Evolutionary conservation across 2,329 filamentous ascomycete species (phyloP).

Genomic region (Davidsoniella eucalypti): DNA sequence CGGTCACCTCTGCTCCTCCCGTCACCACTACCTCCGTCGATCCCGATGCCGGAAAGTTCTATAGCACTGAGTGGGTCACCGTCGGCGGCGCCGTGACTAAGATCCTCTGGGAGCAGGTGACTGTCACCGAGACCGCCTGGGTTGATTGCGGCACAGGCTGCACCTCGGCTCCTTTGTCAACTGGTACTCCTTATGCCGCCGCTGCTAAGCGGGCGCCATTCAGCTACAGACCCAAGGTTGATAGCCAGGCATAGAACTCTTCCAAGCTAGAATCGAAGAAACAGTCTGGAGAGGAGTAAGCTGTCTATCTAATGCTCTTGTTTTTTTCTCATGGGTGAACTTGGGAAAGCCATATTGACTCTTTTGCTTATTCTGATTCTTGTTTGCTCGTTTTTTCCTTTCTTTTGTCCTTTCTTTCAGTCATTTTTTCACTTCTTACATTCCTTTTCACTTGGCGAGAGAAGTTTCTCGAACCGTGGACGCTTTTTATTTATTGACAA

Average conservation of each 20-base stretch:
- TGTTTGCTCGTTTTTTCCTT: neutral
- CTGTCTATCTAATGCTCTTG: too few species aligned
- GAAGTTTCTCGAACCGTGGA: too few species aligned
- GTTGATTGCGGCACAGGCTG: constrained; percentile 26
- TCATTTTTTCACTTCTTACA: neutral
- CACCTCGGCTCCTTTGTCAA: constrained; percentile 13
- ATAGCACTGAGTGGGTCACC: constrained; percentile 37
- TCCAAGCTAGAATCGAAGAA: neutral
- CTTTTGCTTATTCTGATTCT: neutral
- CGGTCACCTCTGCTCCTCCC: constrained; percentile 11
- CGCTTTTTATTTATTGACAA: too few species aligned
- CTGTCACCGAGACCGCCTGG: constrained; percentile 35
- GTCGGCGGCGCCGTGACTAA: constrained; percentile 34
- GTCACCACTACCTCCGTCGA: constrained; percentile 17
- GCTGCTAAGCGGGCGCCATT: constrained; percentile 20
- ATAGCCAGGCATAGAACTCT: constrained; percentile 1
- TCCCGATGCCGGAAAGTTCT: constrained; percentile 21
- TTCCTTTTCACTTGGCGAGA: neutral
- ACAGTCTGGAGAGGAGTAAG: neutral
- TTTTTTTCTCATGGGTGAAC: too few species aligned
- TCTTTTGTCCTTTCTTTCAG: neutral
- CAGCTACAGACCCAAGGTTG: constrained; percentile 20
- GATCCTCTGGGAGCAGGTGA: constrained; percentile 39
- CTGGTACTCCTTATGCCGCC: constrained; percentile 5
- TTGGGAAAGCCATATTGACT: neutral